Base-by-base conservation (phyloP, 768 basidiomycete genomes). In the Suillus brevipes region DNA sequence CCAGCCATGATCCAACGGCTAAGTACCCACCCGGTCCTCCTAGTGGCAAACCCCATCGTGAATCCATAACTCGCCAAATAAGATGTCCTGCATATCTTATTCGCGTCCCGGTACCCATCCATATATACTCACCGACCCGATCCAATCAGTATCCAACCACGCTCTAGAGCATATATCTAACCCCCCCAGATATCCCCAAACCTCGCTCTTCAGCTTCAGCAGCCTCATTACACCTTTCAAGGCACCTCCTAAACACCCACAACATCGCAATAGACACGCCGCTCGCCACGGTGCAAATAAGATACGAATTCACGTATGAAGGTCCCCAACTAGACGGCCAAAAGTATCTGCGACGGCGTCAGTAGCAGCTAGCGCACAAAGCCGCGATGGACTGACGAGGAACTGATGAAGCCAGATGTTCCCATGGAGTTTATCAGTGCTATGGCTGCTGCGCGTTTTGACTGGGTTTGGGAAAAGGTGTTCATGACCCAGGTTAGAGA, bases 391-490 rank as follows among this genome's bases (percentile, higher is more conserved):
- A 85, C 86, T 78, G 79, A 94, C 80, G 91, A 88, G 65, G 93
- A 92, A 49, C 86, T 79, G 36, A 96, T 81, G 77, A 95, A 94
- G 0, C 94, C 94, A 8, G 91, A 80, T 70, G 92, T 87, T 14
- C 88, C 89, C 70, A 91, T 85, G 37, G 89, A 85, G 74, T 94
- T 94, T 71, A 93, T 85, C 62, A 91, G 76, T 1, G 92, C 94
- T 47, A 96, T 80, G 18, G 88, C 89, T 23, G 94, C 89, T 10
- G 93, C 91, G 8, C 94, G 88, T 75, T 95, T 95, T 23, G 89
- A 85, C 2, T 92, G 86, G 23, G 93, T 87, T 20, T 88, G 85
- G 25, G 92, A 87, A 76, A 96, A 81, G 6, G 82, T 80, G 66
- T 81, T 84, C 61, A 80, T 80, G 60, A 84, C 77, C 85, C 83